Conservation (phyloP, 2,329 filamentous ascomycete genomes). For the Colletotrichum nymphaeae region DNA sequence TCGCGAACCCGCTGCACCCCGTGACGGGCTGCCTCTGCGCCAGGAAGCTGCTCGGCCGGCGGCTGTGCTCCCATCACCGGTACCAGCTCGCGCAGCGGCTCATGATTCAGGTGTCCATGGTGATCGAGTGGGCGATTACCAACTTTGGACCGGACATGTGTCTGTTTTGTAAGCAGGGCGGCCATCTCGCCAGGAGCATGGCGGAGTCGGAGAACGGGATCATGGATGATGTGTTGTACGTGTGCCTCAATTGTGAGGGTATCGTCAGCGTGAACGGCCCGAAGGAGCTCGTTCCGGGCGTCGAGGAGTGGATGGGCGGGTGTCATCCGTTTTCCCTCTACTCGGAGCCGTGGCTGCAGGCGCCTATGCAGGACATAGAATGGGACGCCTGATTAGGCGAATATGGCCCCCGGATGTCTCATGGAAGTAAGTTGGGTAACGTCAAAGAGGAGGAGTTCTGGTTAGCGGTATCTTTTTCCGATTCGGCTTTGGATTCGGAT, state of each 20-base stretch:
- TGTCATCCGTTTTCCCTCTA: not conserved
- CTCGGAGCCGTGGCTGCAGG: slow-evolving; percentile 3
- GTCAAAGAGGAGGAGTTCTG: not conserved
- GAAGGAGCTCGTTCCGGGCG: slow-evolving; percentile 11
- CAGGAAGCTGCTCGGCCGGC: slow-evolving; percentile 45
- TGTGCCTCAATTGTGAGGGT: slow-evolving; percentile 48
- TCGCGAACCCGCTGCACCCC: slow-evolving; percentile 16
- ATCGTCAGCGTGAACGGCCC: slow-evolving; percentile 33
- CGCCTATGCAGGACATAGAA: not conserved
- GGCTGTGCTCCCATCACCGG: slow-evolving; percentile 50
- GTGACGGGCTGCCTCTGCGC: slow-evolving; percentile 52
- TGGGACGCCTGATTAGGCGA: no score
- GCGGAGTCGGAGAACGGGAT: not conserved
- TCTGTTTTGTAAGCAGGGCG: slow-evolving; percentile 43
- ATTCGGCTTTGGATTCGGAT: not conserved
- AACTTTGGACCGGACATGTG: slow-evolving; percentile 43
- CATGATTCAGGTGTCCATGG: slow-evolving; percentile 37
- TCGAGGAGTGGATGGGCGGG: slow-evolving; percentile 33
- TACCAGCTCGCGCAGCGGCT: slow-evolving; percentile 41
- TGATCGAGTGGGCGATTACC: slow-evolving; percentile 43
- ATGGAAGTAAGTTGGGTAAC: not conserved
- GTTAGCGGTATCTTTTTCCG: not conserved
- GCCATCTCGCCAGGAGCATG: slow-evolving; percentile 17
- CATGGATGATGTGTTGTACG: slow-evolving; percentile 38
- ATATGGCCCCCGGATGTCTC: not conserved